These are phyloP conservation scores for Clarireedia paspali DNA, from an alignment of 2,329 filamentous ascomycete species.

Conservation along the genomic window DNA sequence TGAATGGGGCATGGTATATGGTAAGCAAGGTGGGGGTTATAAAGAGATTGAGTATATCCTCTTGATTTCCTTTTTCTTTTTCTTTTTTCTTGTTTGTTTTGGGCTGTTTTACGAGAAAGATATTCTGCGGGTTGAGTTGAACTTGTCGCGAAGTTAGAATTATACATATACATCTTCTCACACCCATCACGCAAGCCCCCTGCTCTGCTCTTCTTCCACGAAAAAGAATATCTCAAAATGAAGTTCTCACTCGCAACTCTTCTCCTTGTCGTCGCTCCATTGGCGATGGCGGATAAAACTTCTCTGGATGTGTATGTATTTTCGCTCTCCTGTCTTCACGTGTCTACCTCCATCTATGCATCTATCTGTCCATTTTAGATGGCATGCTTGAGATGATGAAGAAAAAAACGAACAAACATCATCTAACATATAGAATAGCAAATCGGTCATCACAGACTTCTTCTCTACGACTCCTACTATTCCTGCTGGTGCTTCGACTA, in stretches of 20 bases:
- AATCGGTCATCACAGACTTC: slow-evolving; percentile 17
- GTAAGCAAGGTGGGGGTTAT: neutral
- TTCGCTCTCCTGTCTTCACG: neutral
- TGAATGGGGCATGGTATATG: too few relatives aligned
- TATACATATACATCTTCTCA: too few relatives aligned
- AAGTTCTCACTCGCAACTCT: slow-evolving; percentile 2
- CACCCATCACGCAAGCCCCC: too few relatives aligned
- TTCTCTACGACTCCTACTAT: slow-evolving; percentile 15
- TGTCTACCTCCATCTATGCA: too few relatives aligned
- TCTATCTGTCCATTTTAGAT: neutral
- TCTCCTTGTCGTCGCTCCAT: neutral
- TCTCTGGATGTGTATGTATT: slow-evolving; percentile 17
- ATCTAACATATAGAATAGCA: slow-evolving; percentile 4
- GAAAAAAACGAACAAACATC: neutral
- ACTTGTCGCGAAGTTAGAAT: too few relatives aligned
- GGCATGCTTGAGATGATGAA: too few relatives aligned
- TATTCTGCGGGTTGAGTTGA: too few relatives aligned
- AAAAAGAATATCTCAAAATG: neutral
- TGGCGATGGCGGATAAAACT: neutral
- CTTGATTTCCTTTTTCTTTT: neutral
- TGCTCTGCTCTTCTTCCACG: too few relatives aligned
- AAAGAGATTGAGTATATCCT: neutral
- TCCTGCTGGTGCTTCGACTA: slow-evolving; percentile 16
- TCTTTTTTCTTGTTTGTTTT: too few relatives aligned
- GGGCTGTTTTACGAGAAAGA: too few relatives aligned